Base-by-base conservation (phyloP, 257 asterid species). In the Parsonsia alboflavescens region DNA sequence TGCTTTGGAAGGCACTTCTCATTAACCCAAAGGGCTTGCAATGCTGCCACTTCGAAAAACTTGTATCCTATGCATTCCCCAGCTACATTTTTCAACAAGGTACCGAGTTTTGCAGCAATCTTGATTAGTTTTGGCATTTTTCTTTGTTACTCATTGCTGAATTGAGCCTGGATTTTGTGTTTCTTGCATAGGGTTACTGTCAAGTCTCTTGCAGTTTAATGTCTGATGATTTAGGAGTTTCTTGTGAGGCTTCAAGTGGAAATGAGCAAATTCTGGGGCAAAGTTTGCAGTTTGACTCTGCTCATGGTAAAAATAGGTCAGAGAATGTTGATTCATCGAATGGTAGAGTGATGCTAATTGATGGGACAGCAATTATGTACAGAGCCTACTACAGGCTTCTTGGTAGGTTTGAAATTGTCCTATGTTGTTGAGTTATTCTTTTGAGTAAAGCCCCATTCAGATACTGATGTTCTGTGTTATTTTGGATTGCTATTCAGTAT, bases 271-370 rank as follows among this genome's bases (percentile, higher is more conserved):
- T 73, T 39, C 50, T 75, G 68, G 70, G 70, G 66, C 77, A 80
- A 70, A 78, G 77, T 56, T 65, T 82, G 71, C 16, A 22, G 56
- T 42, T 76, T 70, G 88, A 84, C 77, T 77, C 90, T 72, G 74
- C 79, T 68, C 42, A 69, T 64, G 49, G 15, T 71, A 76, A 79
- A 75, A 86, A 85, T 75, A 85, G 76, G 75, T 54, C 81, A 53
- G 75, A 74, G 7, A 70, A 76, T 76, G 46, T 62, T 30, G 82
- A 75, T 75, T 77, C 90, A 39, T 80, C 92, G 39, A 84, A 78
- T 75, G 96, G 93, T 75, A 90, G 97, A 85, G 90, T 94, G 66
- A 92, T 94, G 99, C 97, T 94, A 77, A 82, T 94, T 33, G 99
- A 94, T 48, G 99, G 99, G 71, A 89, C 97, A 33, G 84, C 99